Evolutionary conservation across 352 stramenopile species (phyloP).

Genomic region (Globisporangium alternatum): DNA sequence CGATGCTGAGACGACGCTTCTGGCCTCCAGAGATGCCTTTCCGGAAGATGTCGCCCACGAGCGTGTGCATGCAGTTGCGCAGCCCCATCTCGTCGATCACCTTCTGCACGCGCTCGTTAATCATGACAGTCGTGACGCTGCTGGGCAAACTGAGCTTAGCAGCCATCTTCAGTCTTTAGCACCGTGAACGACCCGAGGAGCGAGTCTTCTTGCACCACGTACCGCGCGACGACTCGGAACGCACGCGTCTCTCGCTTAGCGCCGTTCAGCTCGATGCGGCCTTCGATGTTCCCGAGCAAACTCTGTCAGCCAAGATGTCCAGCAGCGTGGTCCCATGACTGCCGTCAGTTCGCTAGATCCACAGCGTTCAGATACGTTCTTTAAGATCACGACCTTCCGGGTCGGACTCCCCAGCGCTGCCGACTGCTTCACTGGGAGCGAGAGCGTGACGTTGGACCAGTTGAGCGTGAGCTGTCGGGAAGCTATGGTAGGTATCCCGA

Average conservation of each 20-base stretch:
- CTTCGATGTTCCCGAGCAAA: constrained; percentile 41
- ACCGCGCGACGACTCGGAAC: constrained; percentile 53
- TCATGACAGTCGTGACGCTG: constrained; percentile 36
- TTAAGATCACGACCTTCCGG: constrained; percentile 31
- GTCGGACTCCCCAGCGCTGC: background rate
- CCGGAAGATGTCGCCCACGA: constrained; percentile 82
- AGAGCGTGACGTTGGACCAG: constrained; percentile 65
- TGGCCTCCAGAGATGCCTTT: constrained; percentile 88
- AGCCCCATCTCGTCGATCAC: constrained; percentile 75
- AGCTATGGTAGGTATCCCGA: background rate
- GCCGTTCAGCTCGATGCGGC: constrained; percentile 53
- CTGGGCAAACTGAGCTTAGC: constrained; percentile 48
- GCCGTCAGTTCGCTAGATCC: constrained; percentile 55
- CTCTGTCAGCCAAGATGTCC: constrained; percentile 55
- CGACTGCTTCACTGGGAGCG: constrained; percentile 31
- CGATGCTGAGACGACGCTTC: constrained; percentile 90
- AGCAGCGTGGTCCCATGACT: constrained; percentile 66
- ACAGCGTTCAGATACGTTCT: constrained; percentile 52
- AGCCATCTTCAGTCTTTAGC: constrained; percentile 62
- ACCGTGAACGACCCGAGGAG: constrained; percentile 40
- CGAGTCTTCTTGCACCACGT: constrained; percentile 57
- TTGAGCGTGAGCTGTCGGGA: constrained; percentile 41
- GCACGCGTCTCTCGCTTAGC: constrained; percentile 28
- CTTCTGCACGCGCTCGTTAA: constrained; percentile 38
- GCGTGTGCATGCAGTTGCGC: constrained; percentile 44